Base-by-base conservation (phyloP, 2,329 filamentous ascomycete species). In the Fusarium sp. region DNA sequence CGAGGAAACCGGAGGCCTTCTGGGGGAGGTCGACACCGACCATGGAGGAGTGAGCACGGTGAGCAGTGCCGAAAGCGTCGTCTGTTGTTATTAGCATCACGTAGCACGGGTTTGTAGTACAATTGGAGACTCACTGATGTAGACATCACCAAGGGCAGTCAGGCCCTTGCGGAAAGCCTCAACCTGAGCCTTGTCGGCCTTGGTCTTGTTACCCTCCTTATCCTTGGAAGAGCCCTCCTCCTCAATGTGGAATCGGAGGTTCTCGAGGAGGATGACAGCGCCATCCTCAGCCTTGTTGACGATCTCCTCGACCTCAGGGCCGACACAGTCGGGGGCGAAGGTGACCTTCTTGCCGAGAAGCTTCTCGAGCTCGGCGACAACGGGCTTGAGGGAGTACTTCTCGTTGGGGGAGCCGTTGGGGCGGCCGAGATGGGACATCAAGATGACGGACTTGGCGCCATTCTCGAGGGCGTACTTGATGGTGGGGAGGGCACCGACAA, bases 31-130 rank as follows among this genome's bases (percentile, higher is more conserved):
- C 91, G 75, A 98, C 90, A 81, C 96, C 96, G 80, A 99, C 96
- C 96, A 99, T 99, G 84, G 96, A 98, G 85, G 95, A 98, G 91
- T 99, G 96, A 55, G 94, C 96, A 84, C 96, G 94, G 89, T 99
- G 96, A 70, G 96, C 96, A 72, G 96, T 99, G 84, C 96, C 96
- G 83, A 99, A 99, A 73, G 97, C 96, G 81, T 99, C 96, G 86
- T 99, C 94, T 97, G 76, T 58, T 34, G 36, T 63, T 75, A 77
- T 78, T 73, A 81, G 75, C 32, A 65, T 70, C 54, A 38, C 15
- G 39, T 28, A 42, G 32, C 17, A 11, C 13, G 26, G 38, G 18
- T 2, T n/a, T 48, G 26, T 45, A 30, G 36, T 6, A 3, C 13
- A 22, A 28, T n/a, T 26, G 39, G 8, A 26, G 41, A 87, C 94